Conservation (phyloP, 345 rosid genomes). For the Ceriops zippeliana region DNA sequence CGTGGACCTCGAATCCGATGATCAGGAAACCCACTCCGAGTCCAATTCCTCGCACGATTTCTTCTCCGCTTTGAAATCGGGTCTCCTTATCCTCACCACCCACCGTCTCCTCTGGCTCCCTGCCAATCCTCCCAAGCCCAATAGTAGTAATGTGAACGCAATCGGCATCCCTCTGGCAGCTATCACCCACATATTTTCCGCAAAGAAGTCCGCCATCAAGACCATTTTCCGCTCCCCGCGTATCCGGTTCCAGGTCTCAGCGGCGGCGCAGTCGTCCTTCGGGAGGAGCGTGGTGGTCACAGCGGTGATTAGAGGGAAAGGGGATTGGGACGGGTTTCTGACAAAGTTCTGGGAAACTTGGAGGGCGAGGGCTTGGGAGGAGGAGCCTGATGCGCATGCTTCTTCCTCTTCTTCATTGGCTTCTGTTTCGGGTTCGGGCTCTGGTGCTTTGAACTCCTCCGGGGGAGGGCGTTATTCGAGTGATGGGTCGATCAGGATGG, state of each 20-base stretch:
- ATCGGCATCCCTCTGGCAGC: constrained; percentile 45
- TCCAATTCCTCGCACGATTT: constrained; percentile 12
- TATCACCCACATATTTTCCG: constrained; percentile 50
- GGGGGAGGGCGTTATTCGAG: constrained; percentile 61
- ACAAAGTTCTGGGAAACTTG: constrained; percentile 75
- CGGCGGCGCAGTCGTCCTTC: neutral
- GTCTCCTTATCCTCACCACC: constrained; percentile 69
- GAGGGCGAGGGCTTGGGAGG: constrained; percentile 82
- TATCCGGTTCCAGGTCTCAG: constrained; percentile 64
- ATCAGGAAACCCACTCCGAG: neutral
- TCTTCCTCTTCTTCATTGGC: constrained; percentile 7
- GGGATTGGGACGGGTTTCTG: constrained; percentile 71
- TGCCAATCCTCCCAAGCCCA: constrained; percentile 34
- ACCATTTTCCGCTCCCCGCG: constrained; percentile 82
- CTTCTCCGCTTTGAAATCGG: constrained; percentile 49
- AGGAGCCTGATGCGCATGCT: constrained; percentile 23
- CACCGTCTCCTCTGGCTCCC: constrained; percentile 92
- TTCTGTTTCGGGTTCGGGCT: constrained; percentile 25
- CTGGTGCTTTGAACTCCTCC: constrained; percentile 23
- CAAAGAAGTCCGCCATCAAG: constrained; percentile 60
- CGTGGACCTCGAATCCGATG: constrained; percentile 77
- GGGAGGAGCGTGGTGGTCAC: constrained; percentile 56
- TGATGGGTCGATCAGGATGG: constrained; percentile 84
- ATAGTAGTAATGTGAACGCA: constrained; percentile 15
- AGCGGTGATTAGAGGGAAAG: constrained; percentile 70